Evolutionary conservation across 805 yeast genomes (phyloP).

Genomic region (Komagataella ulmi): DNA sequence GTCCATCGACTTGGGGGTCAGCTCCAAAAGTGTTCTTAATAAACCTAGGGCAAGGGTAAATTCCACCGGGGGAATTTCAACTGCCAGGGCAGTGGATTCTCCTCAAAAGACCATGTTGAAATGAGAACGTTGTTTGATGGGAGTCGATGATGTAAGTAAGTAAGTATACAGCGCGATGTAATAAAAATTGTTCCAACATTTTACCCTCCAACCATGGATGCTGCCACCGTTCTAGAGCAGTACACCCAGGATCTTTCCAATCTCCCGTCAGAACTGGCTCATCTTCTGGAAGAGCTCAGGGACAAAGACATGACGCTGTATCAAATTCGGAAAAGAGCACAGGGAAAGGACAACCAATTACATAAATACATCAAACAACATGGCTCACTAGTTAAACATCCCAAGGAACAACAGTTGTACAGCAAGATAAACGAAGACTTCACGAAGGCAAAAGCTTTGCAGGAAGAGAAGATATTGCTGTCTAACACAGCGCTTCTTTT

Average conservation of each 20-base stretch:
- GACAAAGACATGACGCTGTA: constrained; percentile 52
- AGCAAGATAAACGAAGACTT: constrained; percentile 60
- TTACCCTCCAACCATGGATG: constrained; percentile 46
- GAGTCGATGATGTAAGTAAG: background rate
- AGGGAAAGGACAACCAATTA: constrained; percentile 62
- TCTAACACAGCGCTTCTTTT: constrained; percentile 77
- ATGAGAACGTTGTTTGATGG: background rate
- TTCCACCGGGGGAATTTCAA: background rate
- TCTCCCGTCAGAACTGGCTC: constrained; percentile 77
- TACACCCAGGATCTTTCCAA: constrained; percentile 54
- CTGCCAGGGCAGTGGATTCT: background rate
- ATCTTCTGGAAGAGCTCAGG: constrained; percentile 66
- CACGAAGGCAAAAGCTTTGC: constrained; percentile 43
- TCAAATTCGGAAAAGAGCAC: constrained; percentile 54
- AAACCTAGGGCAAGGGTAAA: background rate
- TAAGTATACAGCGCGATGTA: background rate
- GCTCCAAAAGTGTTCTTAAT: background rate
- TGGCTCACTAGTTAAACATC: constrained; percentile 71
- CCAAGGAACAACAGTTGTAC: constrained; percentile 61
- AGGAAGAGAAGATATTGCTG: constrained; percentile 63
- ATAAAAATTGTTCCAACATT: too few relatives aligned
- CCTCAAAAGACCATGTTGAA: background rate
- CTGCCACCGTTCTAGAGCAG: constrained; percentile 72
- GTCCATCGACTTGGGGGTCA: background rate
- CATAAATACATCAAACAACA: constrained; percentile 74